phyloP scores from a whole-genome alignment of 2,329 filamentous ascomycete species.

The Fusarium kyushuense region DNA sequence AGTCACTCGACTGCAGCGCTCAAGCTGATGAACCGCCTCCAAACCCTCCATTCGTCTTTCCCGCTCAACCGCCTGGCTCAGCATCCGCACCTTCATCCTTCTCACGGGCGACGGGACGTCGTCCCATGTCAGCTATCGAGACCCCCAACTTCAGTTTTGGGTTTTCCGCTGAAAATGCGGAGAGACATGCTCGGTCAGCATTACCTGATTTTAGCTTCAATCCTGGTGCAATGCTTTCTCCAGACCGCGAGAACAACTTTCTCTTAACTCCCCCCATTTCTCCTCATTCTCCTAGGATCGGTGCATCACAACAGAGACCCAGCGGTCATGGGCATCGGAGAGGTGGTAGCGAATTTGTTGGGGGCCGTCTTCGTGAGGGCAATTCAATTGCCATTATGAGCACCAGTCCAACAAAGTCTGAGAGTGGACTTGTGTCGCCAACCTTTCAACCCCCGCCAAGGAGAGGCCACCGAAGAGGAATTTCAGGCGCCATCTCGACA shows the following conservation, averaged over 20 bases:
- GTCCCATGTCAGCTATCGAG: slow-evolving; percentile 67
- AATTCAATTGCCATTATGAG: slow-evolving; percentile 72
- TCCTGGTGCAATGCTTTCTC: slow-evolving; percentile 62
- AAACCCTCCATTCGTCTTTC: slow-evolving; percentile 76
- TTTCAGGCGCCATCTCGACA: slow-evolving; percentile 84
- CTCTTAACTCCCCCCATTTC: slow-evolving; percentile 68
- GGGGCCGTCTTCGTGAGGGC: slow-evolving; percentile 72
- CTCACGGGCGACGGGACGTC: slow-evolving; percentile 62
- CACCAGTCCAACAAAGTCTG: slow-evolving; percentile 75
- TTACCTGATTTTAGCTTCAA: slow-evolving; percentile 70
- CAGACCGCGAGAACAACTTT: slow-evolving; percentile 50
- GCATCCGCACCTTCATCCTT: slow-evolving; percentile 61
- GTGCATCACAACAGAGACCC: slow-evolving; percentile 68
- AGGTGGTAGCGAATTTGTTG: slow-evolving; percentile 88
- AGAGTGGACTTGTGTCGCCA: slow-evolving; percentile 69
- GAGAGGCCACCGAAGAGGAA: slow-evolving; percentile 76
- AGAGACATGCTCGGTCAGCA: slow-evolving; percentile 50
- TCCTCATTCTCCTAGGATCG: slow-evolving; percentile 62
- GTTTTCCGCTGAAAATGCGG: slow-evolving; percentile 48
- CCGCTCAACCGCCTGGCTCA: slow-evolving; percentile 59
- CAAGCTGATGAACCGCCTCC: slow-evolving; percentile 58
- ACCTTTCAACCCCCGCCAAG: slow-evolving; percentile 63
- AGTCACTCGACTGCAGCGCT: slow-evolving; percentile 27
- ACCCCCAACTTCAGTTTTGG: slow-evolving; percentile 52
- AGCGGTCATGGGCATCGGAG: slow-evolving; percentile 80